Base-by-base conservation (phyloP, 345 rosid genomes). In the Acer campestre region DNA sequence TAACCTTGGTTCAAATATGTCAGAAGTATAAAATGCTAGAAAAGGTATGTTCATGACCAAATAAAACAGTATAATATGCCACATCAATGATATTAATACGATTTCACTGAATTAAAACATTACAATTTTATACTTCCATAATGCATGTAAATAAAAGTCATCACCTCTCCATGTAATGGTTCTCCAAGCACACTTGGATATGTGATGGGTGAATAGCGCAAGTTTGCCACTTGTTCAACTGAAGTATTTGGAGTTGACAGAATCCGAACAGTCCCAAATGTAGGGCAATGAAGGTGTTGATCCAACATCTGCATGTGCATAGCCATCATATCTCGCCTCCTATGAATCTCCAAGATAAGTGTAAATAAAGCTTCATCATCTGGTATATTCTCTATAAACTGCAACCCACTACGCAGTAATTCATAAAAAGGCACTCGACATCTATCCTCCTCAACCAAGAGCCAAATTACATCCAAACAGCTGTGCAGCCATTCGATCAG, bases 141-240 rank as follows among this genome's bases (percentile, higher is more conserved):
- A 40, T 11, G 74, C 66, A 31, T 35, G 23, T 20, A 27, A 78
- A 75, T 67, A 56, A 61, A 82, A 77, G 71, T 67, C 66, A 80
- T 84, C 73, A 94, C 99, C 99, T 96, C 99, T 86, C 99, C 98
- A 78, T 89, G 90, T 61, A 96, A 85, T 31, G 98, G 98, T 84
- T 96, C 99, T 75, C 99, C 98, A 70, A 96, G 97, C 55, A 96
- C 98, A 81, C 98, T 96, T 67, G 98, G 97, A 83, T 96, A 94
- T 63, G 99, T 94, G 80, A 96, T 93, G 22, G 99, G 99, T 61
- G 99, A 94, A 84, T 83, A 84, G 2, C 97, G 90, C 79, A 91
- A 75, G 87, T 91, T 93, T 14, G 90, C 85, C 68, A 80, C 86
- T 48, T 87, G 86, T 88, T 96, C 98, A 71, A 84, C 93, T 31